phyloP scores from a whole-genome alignment of 768 basidiomycete species.

The Termitomyces sp. region DNA sequence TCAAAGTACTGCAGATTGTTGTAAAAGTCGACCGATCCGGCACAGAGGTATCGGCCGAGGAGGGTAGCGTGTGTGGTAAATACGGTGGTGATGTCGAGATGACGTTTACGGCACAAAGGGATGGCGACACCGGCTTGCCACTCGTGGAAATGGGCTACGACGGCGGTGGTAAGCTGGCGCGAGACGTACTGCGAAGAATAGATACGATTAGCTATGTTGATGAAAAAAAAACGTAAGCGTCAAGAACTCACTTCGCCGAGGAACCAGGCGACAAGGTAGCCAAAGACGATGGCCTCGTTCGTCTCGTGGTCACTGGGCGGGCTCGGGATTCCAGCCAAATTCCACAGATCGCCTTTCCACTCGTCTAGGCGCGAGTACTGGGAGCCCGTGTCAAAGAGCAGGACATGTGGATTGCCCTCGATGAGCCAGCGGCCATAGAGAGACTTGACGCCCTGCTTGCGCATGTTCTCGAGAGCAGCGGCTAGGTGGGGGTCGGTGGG shows the following conservation, averaged over 20 bases:
- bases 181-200: slow-evolving; percentile 63
- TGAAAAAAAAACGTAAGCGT: slow-evolving; percentile 7
- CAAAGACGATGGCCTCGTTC: slow-evolving; percentile 97
- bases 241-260: slow-evolving; percentile 81
- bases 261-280: slow-evolving; percentile 99
- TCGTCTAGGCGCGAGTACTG: slow-evolving; percentile 89
- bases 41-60: slow-evolving; percentile 97
- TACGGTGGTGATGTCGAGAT: slow-evolving; percentile 97
- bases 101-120: slow-evolving; percentile 90
- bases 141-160: slow-evolving; percentile 98
- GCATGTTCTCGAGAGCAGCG: slow-evolving; percentile 79
- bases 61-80: slow-evolving; percentile 99
- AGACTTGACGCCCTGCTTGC: slow-evolving; percentile 85
- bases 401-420: slow-evolving; percentile 92
- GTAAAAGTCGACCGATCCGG: slow-evolving; percentile 98
- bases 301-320: slow-evolving; percentile 97
- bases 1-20: slow-evolving; percentile 99
- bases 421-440: slow-evolving; percentile 98
- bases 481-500: slow-evolving; percentile 79
- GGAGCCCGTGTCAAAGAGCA: slow-evolving; percentile 94
- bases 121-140: slow-evolving; percentile 99
- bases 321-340: slow-evolving; percentile 94
- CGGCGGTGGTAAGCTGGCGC: slow-evolving; percentile 78
- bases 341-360: slow-evolving; percentile 99
- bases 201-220: not conserved